Evolutionary conservation across 345 rosid species (phyloP).

Genomic region (Cardamine occulta): DNA sequence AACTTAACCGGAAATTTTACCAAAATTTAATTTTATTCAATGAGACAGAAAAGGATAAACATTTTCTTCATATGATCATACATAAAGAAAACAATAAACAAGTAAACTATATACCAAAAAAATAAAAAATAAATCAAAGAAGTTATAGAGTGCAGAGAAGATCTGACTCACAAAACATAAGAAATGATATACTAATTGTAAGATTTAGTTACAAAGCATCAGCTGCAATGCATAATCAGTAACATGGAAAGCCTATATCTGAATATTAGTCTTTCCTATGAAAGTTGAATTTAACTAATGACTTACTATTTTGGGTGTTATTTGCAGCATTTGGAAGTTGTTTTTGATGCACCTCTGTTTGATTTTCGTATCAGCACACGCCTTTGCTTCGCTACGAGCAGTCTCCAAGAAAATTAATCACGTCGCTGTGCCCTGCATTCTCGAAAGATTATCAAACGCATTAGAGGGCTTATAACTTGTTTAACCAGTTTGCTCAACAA

Average conservation of each 20-base stretch:
- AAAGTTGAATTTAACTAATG: constrained; percentile 12
- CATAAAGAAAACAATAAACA: neutral
- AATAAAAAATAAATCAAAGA: constrained; percentile 1
- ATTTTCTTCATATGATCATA: constrained; percentile 11
- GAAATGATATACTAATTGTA: neutral
- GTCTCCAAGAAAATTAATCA: constrained; percentile 47
- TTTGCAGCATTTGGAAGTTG: constrained; percentile 19
- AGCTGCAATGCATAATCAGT: neutral
- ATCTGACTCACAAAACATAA: neutral
- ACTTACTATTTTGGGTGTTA: neutral
- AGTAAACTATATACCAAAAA: neutral
- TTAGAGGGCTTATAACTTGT: constrained; percentile 15
- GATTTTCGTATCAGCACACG: constrained; percentile 37
- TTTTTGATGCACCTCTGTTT: constrained; percentile 34
- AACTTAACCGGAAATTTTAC: too few species aligned
- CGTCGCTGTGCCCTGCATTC: constrained; percentile 53
- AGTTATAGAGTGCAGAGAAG: neutral
- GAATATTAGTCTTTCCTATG: constrained; percentile 30
- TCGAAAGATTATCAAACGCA: constrained; percentile 14
- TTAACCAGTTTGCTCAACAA: constrained; percentile 8
- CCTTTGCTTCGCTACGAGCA: constrained; percentile 36
- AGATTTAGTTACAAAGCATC: neutral
- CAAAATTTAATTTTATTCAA: neutral
- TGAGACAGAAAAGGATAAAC: constrained; percentile 6
- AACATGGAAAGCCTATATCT: constrained; percentile 11